phyloP scores from a whole-genome alignment of 345 rosid genomes.

The Carallia pectinifolia region DNA sequence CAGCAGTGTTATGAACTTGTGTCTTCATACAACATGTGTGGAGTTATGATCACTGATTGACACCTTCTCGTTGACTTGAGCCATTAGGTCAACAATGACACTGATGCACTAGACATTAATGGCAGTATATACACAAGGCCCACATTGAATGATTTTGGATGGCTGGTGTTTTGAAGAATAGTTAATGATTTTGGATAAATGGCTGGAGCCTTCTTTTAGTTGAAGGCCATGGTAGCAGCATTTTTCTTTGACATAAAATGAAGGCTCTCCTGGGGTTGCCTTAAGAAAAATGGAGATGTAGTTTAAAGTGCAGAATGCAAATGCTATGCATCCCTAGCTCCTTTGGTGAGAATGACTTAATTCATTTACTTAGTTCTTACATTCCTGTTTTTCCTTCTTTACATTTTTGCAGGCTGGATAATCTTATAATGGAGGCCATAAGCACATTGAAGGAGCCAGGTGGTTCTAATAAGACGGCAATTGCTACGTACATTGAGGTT shows the following conservation, averaged over 20 bases:
- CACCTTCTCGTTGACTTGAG: too few relatives aligned
- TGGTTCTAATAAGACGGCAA: slow-evolving; percentile 84
- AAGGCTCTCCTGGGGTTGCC: background rate
- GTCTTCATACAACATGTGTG: background rate
- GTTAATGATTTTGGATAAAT: too few relatives aligned
- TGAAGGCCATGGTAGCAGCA: too few relatives aligned
- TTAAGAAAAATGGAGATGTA: too few relatives aligned
- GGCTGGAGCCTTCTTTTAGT: too few relatives aligned
- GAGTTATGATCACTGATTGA: too few relatives aligned
- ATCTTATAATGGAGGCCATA: slow-evolving; percentile 89
- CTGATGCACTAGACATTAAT: too few relatives aligned
- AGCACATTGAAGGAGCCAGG: slow-evolving; percentile 79
- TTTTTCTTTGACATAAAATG: background rate
- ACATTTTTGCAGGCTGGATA: slow-evolving; percentile 62
- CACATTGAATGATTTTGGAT: too few relatives aligned
- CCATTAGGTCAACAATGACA: too few relatives aligned
- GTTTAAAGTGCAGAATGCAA: too few relatives aligned
- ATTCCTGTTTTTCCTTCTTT: background rate
- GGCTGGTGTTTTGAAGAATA: too few relatives aligned
- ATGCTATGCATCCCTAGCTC: background rate
- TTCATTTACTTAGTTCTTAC: background rate
- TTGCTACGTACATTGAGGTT: slow-evolving; percentile 91
- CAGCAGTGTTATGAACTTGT: background rate
- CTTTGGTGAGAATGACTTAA: background rate
- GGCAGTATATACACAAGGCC: too few relatives aligned